These are phyloP conservation scores for Leishmania amazonensis DNA, from an alignment of 208 protist genomes.

Conservation along the genomic window DNA sequence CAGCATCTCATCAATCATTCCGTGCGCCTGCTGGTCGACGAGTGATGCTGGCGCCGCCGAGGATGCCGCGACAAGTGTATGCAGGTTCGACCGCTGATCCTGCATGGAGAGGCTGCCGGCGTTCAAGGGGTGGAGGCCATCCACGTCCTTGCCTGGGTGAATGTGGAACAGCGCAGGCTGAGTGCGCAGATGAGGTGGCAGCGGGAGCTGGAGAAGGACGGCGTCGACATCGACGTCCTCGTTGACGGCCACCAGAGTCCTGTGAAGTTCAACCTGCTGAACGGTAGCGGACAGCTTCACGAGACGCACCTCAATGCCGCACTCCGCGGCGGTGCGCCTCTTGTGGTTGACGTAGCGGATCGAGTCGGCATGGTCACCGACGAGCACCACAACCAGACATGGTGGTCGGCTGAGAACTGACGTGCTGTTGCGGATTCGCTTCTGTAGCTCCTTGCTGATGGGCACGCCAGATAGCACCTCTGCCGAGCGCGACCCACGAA, in stretches of 20 bases:
- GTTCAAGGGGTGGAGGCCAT: conserved; percentile 93
- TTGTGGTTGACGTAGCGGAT: conserved; percentile 83
- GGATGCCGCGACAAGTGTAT: conserved; percentile 1
- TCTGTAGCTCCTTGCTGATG: conserved; percentile 44
- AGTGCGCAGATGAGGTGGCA: conserved; percentile 91
- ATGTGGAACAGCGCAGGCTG: conserved; percentile 62
- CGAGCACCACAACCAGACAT: conserved; percentile 93
- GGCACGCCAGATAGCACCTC: conserved; percentile 49
- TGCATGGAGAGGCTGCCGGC: conserved; percentile 80
- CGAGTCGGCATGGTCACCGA: conserved; percentile 87
- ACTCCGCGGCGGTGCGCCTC: conserved; percentile 41
- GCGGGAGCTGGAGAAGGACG: conserved; percentile 94
- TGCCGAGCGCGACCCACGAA: conserved; percentile 15
- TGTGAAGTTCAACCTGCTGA: conserved; percentile 42
- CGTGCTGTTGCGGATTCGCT: conserved; percentile 38
- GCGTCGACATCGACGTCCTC: conserved; percentile 46
- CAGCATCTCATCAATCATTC: conserved; percentile 11
- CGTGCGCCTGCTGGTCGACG: too few relatives aligned
- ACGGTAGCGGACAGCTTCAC: conserved; percentile 34
- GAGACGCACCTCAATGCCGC: conserved; percentile 49
- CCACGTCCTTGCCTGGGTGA: conserved; percentile 87
- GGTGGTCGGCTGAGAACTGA: conserved; percentile 45
- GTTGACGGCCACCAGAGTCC: conserved; percentile 41
- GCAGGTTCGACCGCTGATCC: conserved; percentile 50
- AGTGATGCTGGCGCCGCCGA: background rate